Conservation (phyloP, 441 rosid species). For the Erodium moschatum region DNA sequence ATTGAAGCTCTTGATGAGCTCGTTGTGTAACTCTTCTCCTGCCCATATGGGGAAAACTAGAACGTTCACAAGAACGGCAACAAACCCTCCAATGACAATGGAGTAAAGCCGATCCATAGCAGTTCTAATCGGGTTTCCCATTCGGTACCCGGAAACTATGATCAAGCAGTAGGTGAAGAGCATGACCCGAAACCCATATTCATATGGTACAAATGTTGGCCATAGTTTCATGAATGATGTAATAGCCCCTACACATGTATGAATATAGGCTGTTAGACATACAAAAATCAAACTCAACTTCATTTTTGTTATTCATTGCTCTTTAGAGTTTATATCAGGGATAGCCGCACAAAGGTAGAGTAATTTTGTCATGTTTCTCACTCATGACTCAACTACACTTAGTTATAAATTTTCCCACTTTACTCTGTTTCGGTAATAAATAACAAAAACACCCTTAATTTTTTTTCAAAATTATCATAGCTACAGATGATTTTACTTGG, state of each 20-base stretch:
- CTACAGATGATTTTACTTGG: too few species aligned
- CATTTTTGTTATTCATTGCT: background rate
- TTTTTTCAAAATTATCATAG: too few species aligned
- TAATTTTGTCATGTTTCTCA: too few species aligned
- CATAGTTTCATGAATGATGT: slow-evolving; percentile 59
- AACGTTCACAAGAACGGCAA: slow-evolving; percentile 55
- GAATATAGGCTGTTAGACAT: background rate
- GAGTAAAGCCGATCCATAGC: slow-evolving; percentile 60
- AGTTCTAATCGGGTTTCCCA: slow-evolving; percentile 51
- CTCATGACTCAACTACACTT: too few species aligned
- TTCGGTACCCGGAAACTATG: slow-evolving; percentile 50
- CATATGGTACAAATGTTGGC: slow-evolving; percentile 58
- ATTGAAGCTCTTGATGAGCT: slow-evolving; percentile 39
- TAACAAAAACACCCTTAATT: too few species aligned
- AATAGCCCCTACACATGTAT: slow-evolving; percentile 32
- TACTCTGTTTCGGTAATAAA: too few species aligned
- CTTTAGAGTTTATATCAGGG: too few species aligned
- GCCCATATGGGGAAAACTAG: slow-evolving; percentile 54
- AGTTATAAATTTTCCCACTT: too few species aligned
- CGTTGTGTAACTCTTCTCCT: slow-evolving; percentile 52
- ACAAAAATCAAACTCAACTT: background rate
- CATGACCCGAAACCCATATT: slow-evolving; percentile 53
- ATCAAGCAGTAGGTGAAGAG: slow-evolving; percentile 61
- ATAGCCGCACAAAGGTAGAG: too few species aligned
- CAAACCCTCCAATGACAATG: slow-evolving; percentile 53